Evolutionary conservation across 2,329 filamentous ascomycete species (phyloP), one percentile per base, ranked within the genome.

Genomic region (Cryoendolithus antarcticus): DNA sequence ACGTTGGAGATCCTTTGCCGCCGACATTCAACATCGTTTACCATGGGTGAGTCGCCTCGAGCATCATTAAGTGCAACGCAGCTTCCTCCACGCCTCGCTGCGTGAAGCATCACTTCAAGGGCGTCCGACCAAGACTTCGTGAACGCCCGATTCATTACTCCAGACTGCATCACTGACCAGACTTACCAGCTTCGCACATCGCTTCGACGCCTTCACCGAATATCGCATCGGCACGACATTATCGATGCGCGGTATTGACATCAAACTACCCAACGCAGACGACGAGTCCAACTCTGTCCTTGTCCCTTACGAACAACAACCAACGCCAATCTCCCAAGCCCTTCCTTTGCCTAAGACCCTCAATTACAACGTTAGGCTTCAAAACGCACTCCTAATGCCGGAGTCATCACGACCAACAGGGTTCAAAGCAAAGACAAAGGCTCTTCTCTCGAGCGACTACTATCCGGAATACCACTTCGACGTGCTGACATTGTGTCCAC

Each of bases 391-490:
- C 10, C 40, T 53, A 3, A 42, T 52, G 2, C 48, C 48, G 2
- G 43, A 46, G 29, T 42, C 43, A 9, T 28, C 45, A 13, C 46
- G 48, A 4, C 48, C 49, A 4, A 32, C 24, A 15, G 46, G 46
- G 2, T 47, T 50, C 34, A 46, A 47, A 27, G 37, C 46, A 35
- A 51, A 48, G 28, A 42, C 49, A 8, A 51, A 43, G 29, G 47
- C 47, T 6, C 41, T 47, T 8, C 48, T 50, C 33, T 45, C 38
- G 4, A 46, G 48, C 2, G 44, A 37, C 15, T 37, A 45, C 13
- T 49, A 48, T 15, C 48, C 49, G 4, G 45, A 33, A 4, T 46
- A 49, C 31, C 37, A 37, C 4, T 36, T 49, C 38, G 44, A 50
- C 7, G 34, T 50, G 8, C 15, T 32, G 4, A 11, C 15, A 6